Conservation (phyloP, 208 protist genomes). For the Acanthamoeba castellanii region DNA sequence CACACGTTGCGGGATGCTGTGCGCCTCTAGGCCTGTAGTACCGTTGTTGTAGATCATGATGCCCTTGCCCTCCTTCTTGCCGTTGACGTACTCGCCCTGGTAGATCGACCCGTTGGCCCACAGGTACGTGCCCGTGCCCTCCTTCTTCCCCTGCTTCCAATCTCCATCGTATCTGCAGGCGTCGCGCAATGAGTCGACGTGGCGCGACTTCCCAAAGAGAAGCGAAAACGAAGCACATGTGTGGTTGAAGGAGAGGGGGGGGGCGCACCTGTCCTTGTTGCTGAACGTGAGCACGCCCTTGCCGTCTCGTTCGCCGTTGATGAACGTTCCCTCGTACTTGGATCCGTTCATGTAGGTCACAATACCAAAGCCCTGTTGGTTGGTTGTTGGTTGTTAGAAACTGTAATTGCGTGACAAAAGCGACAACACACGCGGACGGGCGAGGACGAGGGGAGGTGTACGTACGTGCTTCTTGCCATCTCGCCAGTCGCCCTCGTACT, state of each 20-base stretch:
- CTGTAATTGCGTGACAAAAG: no score
- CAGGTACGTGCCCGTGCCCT: slow-evolving; percentile 75
- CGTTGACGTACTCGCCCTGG: slow-evolving; percentile 75
- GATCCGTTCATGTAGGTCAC: slow-evolving; percentile 55
- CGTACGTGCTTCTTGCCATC: slow-evolving; percentile 59
- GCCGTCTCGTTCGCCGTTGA: slow-evolving; percentile 40
- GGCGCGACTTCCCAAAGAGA: no score
- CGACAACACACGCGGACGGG: background rate
- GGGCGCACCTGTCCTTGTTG: slow-evolving; percentile 1
- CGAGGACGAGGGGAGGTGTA: no score
- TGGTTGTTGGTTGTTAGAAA: no score
- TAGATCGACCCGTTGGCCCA: slow-evolving; percentile 78
- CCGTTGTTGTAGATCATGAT: slow-evolving; percentile 70
- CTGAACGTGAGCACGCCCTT: slow-evolving; percentile 53
- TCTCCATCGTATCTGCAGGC: slow-evolving; percentile 31
- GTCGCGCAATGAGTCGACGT: no score
- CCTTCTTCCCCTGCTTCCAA: slow-evolving; percentile 64
- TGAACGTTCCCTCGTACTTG: slow-evolving; percentile 59
- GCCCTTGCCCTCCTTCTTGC: slow-evolving; percentile 56
- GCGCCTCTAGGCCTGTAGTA: no score
- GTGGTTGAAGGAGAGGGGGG: background rate
- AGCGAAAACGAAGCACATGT: no score
- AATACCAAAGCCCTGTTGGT: slow-evolving; percentile 16
- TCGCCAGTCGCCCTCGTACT: slow-evolving; percentile 63
- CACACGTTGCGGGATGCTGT: background rate